Base-by-base conservation (phyloP, 2,329 filamentous ascomycete genomes). In the Zasmidium angulare region DNA sequence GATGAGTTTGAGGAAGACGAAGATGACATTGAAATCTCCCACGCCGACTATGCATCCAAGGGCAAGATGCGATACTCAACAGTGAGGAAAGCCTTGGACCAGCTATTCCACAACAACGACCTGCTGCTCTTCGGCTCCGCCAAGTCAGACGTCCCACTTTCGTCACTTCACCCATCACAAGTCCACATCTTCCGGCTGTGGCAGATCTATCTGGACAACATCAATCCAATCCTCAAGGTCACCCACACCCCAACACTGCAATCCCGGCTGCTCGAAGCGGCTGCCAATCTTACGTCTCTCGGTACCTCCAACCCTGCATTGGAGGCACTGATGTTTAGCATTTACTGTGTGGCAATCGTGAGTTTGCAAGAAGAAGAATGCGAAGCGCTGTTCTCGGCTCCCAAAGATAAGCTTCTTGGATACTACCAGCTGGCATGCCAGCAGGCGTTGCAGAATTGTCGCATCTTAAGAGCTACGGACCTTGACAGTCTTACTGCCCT, bases 201-300 rank as follows among this genome's bases (percentile, higher is more conserved):
- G 89, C 87, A 91, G 69, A 78, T 85, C 9, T 91, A 87, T 64
- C 75, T 91, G 4, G 86, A 91, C 53, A 86, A 89, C 61, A 85
- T 92, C 55, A 89, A 92, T 66, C 89, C 89, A 0, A 71, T 91
- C 47, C 84, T 85, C 62, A 92, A 91, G 70, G 66, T 86, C 48
- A 85, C 90, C 23, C 89, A 93, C 69, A 82, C 87, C 1, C 89
- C 89, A 0, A 86, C 86, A 0, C 72, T 91, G 3, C 86, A 91
- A 67, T 81, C 83, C 1, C 81, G 83, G 43, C 76, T 92, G 6
- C 80, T 88, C 46, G 83, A 88, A 59, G 86, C 87, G 1, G 83
- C 82, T 1, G 80, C 78, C n/a, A 80, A 84, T 60, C 73, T 86
- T n/a, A 74, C 76, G n/a, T n/a, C n/a, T n/a, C 17, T 79, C 77